Conservation (phyloP, 192 early-diverging fungal species). For the Glomus cerebriforme region DNA sequence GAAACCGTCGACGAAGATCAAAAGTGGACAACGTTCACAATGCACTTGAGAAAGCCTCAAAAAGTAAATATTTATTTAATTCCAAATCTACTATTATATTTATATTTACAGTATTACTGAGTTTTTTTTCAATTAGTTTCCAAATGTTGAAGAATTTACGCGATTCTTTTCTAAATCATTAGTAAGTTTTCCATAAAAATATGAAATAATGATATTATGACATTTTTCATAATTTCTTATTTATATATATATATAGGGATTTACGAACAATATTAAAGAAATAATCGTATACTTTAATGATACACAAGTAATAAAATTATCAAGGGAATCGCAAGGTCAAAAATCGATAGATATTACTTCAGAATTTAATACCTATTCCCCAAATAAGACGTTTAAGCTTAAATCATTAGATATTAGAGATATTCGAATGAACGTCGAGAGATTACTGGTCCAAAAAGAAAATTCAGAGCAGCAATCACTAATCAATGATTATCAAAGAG, state of each 20-base stretch:
- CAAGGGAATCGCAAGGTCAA: constrained; percentile 66
- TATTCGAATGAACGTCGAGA: constrained; percentile 51
- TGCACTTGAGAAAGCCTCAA: constrained; percentile 77
- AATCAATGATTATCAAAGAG: no score
- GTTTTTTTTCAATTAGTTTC: constrained; percentile 45
- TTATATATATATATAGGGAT: constrained; percentile 57
- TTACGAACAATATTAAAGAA: constrained; percentile 68
- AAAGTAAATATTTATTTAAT: constrained; percentile 41
- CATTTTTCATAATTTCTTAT: background rate
- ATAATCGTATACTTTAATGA: constrained; percentile 69
- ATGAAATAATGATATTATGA: background rate
- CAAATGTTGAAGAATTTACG: constrained; percentile 61
- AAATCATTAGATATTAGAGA: constrained; percentile 57
- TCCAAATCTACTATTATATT: no score
- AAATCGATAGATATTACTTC: constrained; percentile 58
- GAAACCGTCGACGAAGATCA: constrained; percentile 45
- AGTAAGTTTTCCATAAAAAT: constrained; percentile 24
- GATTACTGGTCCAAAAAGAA: constrained; percentile 31
- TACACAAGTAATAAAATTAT: constrained; percentile 55
- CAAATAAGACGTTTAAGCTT: constrained; percentile 73
- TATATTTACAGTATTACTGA: constrained; percentile 30
- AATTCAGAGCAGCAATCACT: no score
- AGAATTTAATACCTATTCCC: constrained; percentile 55
- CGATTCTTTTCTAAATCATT: constrained; percentile 63
- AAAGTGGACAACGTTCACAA: constrained; percentile 72